Evolutionary conservation across 495 filamentous ascomycete genomes (phyloP).

Genomic region (Aspergillus olivimuriae): DNA sequence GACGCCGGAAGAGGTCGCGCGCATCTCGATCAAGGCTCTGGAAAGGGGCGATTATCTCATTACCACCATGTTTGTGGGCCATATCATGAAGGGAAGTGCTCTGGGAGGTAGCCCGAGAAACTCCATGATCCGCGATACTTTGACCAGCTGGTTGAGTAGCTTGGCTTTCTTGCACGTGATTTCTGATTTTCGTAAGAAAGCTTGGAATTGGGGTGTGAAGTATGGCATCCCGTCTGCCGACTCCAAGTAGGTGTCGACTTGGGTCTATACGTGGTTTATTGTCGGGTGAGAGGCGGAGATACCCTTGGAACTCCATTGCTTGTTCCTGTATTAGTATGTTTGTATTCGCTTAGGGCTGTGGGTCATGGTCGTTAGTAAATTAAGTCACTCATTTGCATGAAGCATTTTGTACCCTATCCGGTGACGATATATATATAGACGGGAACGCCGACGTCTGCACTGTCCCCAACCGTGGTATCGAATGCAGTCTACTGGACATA

Average conservation of each 20-base stretch:
- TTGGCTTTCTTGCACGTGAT: slow-evolving; percentile 38
- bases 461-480: no score
- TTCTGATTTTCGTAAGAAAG: slow-evolving; percentile 37
- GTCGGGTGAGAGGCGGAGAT: slow-evolving; percentile 17
- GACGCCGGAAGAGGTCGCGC: slow-evolving; percentile 70
- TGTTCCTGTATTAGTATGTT: not conserved
- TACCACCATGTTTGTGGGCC: slow-evolving; percentile 58
- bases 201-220: slow-evolving; percentile 40
- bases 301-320: slow-evolving; percentile 11
- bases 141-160: slow-evolving; percentile 39
- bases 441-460: no score
- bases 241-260: slow-evolving; percentile 1
- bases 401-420: no score
- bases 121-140: slow-evolving; percentile 33
- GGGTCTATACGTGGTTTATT: slow-evolving; percentile 3
- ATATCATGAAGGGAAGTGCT: slow-evolving; percentile 55
- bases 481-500: no score
- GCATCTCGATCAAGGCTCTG: slow-evolving; percentile 59
- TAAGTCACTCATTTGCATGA: no score
- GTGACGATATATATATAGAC: no score
- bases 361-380: no score
- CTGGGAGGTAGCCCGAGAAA: slow-evolving; percentile 40
- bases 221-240: slow-evolving; percentile 27
- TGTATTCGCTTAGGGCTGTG: no score
- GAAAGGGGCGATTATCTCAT: slow-evolving; percentile 77